A percentile compares a stretch with the other conserved stretches of the same genome.
phyloP scores from a whole-genome alignment of 2,329 filamentous ascomycete species.

The Corniculantispora saksenae region DNA sequence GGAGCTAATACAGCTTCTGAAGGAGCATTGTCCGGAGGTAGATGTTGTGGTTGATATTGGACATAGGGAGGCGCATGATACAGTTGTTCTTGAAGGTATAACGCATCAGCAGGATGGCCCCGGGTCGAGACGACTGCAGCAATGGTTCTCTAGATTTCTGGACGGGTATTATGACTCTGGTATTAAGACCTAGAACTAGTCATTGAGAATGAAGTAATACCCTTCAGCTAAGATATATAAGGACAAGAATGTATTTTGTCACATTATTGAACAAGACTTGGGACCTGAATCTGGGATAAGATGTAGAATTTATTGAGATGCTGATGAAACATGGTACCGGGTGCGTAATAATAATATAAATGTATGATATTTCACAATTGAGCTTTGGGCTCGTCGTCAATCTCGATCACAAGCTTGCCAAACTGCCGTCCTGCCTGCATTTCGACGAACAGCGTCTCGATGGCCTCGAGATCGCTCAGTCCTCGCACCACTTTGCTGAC shows the following conservation, averaged over 20 bases:
- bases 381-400: slow-evolving; percentile 43
- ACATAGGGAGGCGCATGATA: slow-evolving; percentile 13
- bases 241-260: not conserved
- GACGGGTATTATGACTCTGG: not conserved
- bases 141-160: not conserved
- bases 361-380: slow-evolving; percentile 38
- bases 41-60: slow-evolving; percentile 1
- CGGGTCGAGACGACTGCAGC: not conserved
- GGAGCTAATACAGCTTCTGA: slow-evolving; percentile 7
- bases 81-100: slow-evolving; percentile 15
- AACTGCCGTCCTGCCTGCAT: slow-evolving; percentile 87
- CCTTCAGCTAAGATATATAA: not conserved
- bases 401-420: slow-evolving; percentile 84
- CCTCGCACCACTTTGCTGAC: slow-evolving; percentile 74
- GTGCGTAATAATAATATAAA: not conserved
- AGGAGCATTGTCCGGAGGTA: slow-evolving; percentile 5
- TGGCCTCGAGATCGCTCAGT: slow-evolving; percentile 71
- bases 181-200: not conserved
- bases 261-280: not conserved
- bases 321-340: not conserved
- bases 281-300: no score
- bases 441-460: slow-evolving; percentile 81
- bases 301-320: not conserved
- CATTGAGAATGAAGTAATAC: not conserved
- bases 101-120: not conserved